Base-by-base conservation (phyloP, 176 grass and related monocot species). In the Carex cristatella region DNA sequence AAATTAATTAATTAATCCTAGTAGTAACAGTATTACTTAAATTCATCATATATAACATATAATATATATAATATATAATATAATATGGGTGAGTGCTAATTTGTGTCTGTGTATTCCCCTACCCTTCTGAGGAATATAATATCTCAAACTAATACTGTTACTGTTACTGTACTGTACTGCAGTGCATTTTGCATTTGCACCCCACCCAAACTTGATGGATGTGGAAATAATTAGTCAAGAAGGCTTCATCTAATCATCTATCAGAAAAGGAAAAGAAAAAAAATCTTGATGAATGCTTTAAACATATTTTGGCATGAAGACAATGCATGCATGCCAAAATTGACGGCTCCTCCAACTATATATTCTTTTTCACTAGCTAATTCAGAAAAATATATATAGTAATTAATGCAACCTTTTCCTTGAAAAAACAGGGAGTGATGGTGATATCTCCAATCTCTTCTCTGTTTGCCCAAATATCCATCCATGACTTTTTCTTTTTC, bases 221-320 rank as follows among this genome's bases (percentile, higher is more conserved):
- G 62, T 65, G 62, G 23, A 51, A 51, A 46, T 46, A 46, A 42
- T 1, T 35, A 14, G 0, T 7, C 61, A 10, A 64, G 61, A 64
- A 61, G 59, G 59, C 13, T 69, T 69, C 7, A 40, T 42, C 23
- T 23, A 23, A 23, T 23, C 23, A 46, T 51, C 48, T 51, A 51
- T 51, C 48, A 23, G 9, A 72, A 48, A 71, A 40, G 4, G 38
- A 5, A 40, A 40, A 40, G 0, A 46, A 46, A 7, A 9, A 72
- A 35, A 35, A 46, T 72, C 8, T 72, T 19, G 46, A 75, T 75
- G 46, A 19, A 23, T 30, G 44, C 46, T 55, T 30, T 76, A 55
- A 76, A 76, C 48, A 54, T 54, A 54, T 76, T 55, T 55, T 77
- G 40, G 19, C 73, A 77, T 77, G 8, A 57, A 78, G 49, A 78